Base-by-base conservation (phyloP, 1,284 basidiomycete genomes). In the Cryptococcus depauperatus region DNA sequence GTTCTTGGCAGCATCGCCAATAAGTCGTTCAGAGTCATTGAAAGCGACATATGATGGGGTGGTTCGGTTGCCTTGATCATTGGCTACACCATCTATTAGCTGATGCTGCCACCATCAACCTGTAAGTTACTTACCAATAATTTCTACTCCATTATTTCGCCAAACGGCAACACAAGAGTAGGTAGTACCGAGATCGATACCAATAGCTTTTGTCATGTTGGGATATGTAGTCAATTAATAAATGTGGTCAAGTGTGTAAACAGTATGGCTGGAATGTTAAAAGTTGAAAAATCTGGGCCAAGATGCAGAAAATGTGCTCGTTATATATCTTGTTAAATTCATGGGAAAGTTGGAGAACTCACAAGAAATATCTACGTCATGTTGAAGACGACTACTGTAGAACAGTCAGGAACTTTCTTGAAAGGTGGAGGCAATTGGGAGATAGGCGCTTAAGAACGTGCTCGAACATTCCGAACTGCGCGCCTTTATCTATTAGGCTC, bases 11-110 rank as follows among this genome's bases (percentile, higher is more conserved):
- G 90, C 90, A 81, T 97, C 93, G 73, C 92, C 93, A 67, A 97
- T 97, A 72, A 98, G 77, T 78, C 93, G 91, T 80, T 98, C 93
- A 72, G 86, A 86, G 55, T 88, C 76, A 58, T 90, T 92, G 80
- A 98, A 97, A 61, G 93, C 90, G 74, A 97, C 93, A 75, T 97
- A 97, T 61, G 93, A 98, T 48, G 93, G 93, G 48, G 93, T 97
- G 64, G 93, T 96, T 61, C 93, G 83, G 83, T 97, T 97, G 68
- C 92, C 93, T 85, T 95, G 74, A 69, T 75, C 88, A 87, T 66
- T 26, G 50, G n/a, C 42, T 43, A 18, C 13, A 26, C 42, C 46
- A 38, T 53, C 48, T 33, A 14, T 13, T 23, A 23, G 7, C 14
- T 0, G 26, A 21, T 26, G 3, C 35, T n/a, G 21, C 28, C 29